phyloP scores from a whole-genome alignment of 495 filamentous ascomycete species.

The Hypoxylon trugodes region DNA sequence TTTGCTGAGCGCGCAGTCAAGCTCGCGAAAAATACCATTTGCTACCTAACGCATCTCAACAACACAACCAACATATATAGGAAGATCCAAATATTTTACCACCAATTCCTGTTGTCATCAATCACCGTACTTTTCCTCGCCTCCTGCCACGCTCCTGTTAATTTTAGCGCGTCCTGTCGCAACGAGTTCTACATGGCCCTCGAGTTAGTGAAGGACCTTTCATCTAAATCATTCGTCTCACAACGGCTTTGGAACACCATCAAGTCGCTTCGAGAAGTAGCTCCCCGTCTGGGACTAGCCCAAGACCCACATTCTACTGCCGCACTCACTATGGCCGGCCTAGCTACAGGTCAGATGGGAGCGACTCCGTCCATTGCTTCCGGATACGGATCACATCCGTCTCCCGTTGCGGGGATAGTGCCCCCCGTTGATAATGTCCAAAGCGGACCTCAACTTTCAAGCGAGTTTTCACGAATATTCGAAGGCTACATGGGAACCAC shows the following conservation, averaged over 20 bases:
- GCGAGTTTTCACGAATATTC: slow-evolving; percentile 57
- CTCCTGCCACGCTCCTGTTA: slow-evolving; percentile 79
- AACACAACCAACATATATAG: slow-evolving; percentile 83
- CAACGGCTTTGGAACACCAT: slow-evolving; percentile 86
- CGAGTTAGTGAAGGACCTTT: slow-evolving; percentile 82
- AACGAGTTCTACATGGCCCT: slow-evolving; percentile 89
- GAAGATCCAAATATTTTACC: slow-evolving; percentile 81
- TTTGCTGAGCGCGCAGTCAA: slow-evolving; percentile 77
- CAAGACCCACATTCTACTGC: slow-evolving; percentile 45
- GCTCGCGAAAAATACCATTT: slow-evolving; percentile 82
- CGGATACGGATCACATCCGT: slow-evolving; percentile 23
- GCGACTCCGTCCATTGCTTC: slow-evolving; percentile 24
- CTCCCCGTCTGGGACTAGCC: slow-evolving; percentile 76
- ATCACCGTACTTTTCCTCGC: slow-evolving; percentile 85
- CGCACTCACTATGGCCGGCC: slow-evolving; percentile 44
- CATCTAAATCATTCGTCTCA: slow-evolving; percentile 77
- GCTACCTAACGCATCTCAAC: slow-evolving; percentile 76
- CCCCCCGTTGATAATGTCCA: slow-evolving; percentile 26
- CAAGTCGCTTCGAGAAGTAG: slow-evolving; percentile 79
- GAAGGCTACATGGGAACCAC: slow-evolving; percentile 50
- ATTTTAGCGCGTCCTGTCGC: slow-evolving; percentile 77
- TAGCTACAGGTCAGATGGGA: slow-evolving; percentile 39
- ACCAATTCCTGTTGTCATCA: slow-evolving; percentile 85
- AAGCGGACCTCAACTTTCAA: slow-evolving; percentile 53
- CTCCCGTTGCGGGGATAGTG: slow-evolving; percentile 12